Percentiles rank a stretch among this genome's conserved stretches.
Conservation (phyloP, 2,329 filamentous ascomycete genomes). For the Fusarium haematococcum region DNA sequence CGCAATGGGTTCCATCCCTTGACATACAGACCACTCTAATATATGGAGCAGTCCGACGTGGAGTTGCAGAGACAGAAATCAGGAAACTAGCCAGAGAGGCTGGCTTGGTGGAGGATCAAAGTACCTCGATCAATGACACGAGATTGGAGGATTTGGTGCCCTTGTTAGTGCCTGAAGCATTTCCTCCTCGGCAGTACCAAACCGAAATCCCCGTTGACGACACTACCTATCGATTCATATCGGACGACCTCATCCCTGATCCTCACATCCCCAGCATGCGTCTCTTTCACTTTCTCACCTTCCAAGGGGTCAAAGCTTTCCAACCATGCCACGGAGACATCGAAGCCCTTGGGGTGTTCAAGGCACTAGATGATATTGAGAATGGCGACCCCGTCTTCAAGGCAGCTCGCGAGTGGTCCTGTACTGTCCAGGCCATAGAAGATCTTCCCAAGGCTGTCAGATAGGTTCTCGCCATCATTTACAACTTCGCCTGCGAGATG, state of each 20-base stretch:
- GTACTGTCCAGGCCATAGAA: constrained; percentile 39
- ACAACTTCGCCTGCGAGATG: constrained; percentile 47
- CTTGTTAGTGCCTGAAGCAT: not conserved
- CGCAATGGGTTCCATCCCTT: constrained; percentile 33
- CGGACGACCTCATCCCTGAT: constrained; percentile 40
- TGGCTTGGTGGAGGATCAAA: not conserved
- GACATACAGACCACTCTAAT: constrained; percentile 31
- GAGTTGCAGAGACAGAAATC: constrained; percentile 1
- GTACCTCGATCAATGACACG: not conserved
- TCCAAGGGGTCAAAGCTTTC: constrained; percentile 41
- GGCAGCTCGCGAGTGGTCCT: constrained; percentile 48
- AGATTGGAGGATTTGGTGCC: not conserved
- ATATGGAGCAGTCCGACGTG: not conserved
- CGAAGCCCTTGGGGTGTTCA: constrained; percentile 36
- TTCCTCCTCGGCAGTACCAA: not conserved
- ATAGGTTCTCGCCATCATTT: constrained; percentile 48
- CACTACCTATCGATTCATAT: constrained; percentile 37
- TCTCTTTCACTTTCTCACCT: constrained; percentile 45
- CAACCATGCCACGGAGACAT: constrained; percentile 46
- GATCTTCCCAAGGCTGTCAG: constrained; percentile 46
- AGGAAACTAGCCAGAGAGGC: constrained; percentile 6
- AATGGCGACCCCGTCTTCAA: constrained; percentile 43
- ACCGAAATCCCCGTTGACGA: constrained; percentile 40
- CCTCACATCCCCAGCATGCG: constrained; percentile 29
- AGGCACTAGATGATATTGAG: constrained; percentile 37